Evolutionary conservation across 1,284 basidiomycete species (phyloP).

Genomic region (Paramarasmius palmivorus): DNA sequence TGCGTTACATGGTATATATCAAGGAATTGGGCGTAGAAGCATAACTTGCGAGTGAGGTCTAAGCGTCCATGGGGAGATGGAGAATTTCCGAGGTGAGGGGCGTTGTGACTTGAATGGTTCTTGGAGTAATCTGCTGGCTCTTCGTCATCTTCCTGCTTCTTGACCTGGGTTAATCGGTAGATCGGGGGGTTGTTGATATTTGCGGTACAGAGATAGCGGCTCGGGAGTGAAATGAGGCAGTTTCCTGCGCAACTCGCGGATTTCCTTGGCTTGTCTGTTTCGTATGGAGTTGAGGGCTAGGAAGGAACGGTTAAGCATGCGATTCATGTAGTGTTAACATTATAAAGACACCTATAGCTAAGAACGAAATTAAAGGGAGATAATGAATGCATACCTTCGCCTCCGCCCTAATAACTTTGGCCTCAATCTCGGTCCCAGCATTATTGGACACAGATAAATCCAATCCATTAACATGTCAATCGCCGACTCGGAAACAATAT

Average conservation of each 20-base stretch:
- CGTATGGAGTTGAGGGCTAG: constrained; percentile 76
- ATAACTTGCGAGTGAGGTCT: too few relatives aligned
- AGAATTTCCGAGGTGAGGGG: too few relatives aligned
- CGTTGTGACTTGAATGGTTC: too few relatives aligned
- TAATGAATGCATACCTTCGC: constrained; percentile 60
- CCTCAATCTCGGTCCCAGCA: constrained; percentile 28
- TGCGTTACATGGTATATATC: too few relatives aligned
- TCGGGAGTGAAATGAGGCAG: constrained; percentile 70
- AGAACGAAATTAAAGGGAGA: too few relatives aligned
- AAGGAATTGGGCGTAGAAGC: too few relatives aligned
- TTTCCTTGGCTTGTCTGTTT: constrained; percentile 77
- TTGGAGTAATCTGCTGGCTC: too few relatives aligned
- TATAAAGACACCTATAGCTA: background rate
- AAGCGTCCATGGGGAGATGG: too few relatives aligned
- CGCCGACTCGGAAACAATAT: constrained; percentile 29
- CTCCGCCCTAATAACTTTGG: constrained; percentile 52
- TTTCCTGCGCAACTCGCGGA: constrained; percentile 72
- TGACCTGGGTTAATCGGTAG: too few relatives aligned
- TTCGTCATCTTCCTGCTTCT: too few relatives aligned
- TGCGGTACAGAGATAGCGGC: too few relatives aligned
- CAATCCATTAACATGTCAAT: constrained; percentile 29
- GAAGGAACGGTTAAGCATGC: constrained; percentile 80
- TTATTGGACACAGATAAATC: constrained; percentile 6
- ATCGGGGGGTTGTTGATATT: too few relatives aligned
- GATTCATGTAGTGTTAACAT: constrained; percentile 47